phyloP scores from a whole-genome alignment of 371 early-diverging fungal genomes.

The Dichotomocladium elegans region DNA sequence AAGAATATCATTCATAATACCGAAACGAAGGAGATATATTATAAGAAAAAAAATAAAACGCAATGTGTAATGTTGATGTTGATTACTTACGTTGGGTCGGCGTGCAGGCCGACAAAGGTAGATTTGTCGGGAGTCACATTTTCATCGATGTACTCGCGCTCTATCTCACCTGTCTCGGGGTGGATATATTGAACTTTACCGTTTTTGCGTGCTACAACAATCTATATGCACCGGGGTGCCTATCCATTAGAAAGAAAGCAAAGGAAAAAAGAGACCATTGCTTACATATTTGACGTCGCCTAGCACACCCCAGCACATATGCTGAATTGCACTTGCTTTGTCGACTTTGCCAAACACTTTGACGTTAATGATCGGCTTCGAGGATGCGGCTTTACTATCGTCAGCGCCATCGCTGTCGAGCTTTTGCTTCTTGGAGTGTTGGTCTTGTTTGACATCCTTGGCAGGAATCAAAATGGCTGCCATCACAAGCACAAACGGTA shows the following conservation, averaged over 20 bases:
- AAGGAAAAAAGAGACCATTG: neutral
- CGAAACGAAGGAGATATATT: no score
- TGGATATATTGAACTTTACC: constrained; percentile 58
- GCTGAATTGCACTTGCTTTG: constrained; percentile 46
- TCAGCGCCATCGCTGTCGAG: constrained; percentile 19
- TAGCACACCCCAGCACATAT: constrained; percentile 45
- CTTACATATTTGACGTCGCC: constrained; percentile 32
- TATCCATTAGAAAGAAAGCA: no score
- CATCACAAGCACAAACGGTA: neutral
- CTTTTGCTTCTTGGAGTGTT: constrained; percentile 7
- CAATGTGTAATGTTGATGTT: no score
- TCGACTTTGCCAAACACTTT: constrained; percentile 53
- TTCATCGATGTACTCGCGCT: constrained; percentile 42
- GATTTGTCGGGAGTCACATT: constrained; percentile 26
- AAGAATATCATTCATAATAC: neutral
- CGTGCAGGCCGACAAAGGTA: constrained; percentile 64
- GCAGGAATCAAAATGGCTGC: constrained; percentile 30
- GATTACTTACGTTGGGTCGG: constrained; percentile 43
- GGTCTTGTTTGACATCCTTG: neutral
- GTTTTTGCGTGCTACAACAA: constrained; percentile 62
- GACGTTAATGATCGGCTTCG: constrained; percentile 27
- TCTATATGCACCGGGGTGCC: constrained; percentile 11
- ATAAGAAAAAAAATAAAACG: no score
- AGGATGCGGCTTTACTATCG: constrained; percentile 8
- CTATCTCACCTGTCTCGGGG: constrained; percentile 44